A percentile compares a stretch with the other conserved stretches of the same genome.
Conservation (phyloP, 768 basidiomycete species). For the Tulasnella sp. region DNA sequence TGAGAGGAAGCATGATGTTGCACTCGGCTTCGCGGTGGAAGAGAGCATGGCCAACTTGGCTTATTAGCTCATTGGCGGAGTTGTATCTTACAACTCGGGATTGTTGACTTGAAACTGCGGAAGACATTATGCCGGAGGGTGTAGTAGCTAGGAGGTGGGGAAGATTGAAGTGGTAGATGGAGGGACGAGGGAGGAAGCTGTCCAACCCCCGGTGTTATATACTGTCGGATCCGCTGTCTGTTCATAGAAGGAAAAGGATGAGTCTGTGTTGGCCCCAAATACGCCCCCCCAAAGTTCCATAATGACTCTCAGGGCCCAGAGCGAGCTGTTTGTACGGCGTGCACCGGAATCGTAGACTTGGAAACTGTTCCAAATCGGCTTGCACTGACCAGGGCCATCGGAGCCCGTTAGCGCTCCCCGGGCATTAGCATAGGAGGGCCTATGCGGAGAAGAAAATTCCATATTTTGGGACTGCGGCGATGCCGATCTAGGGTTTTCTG, state of each 20-base stretch:
- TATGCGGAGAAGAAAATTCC: neutral
- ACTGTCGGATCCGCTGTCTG: neutral
- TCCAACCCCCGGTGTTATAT: neutral
- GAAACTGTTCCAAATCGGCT: neutral
- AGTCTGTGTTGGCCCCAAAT: neutral
- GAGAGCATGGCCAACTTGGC: conserved; percentile 40
- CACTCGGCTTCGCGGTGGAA: conserved; percentile 40
- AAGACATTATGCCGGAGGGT: neutral
- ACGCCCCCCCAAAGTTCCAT: neutral
- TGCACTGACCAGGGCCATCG: neutral
- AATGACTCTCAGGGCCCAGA: neutral
- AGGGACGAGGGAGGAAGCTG: neutral
- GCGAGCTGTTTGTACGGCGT: neutral
- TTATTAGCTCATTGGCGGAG: conserved; percentile 42
- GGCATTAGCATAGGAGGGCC: neutral
- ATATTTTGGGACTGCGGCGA: neutral
- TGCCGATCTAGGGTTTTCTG: neutral
- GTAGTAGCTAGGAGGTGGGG: neutral
- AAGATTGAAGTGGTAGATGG: neutral
- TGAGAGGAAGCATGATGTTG: conserved; percentile 47
- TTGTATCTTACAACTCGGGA: conserved; percentile 30
- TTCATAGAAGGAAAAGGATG: neutral
- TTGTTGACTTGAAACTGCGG: too few species aligned
- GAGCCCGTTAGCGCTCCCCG: neutral
- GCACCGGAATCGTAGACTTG: conserved; percentile 7